Base-by-base conservation (phyloP, 345 rosid species). In the Pelargonium nanum region DNA sequence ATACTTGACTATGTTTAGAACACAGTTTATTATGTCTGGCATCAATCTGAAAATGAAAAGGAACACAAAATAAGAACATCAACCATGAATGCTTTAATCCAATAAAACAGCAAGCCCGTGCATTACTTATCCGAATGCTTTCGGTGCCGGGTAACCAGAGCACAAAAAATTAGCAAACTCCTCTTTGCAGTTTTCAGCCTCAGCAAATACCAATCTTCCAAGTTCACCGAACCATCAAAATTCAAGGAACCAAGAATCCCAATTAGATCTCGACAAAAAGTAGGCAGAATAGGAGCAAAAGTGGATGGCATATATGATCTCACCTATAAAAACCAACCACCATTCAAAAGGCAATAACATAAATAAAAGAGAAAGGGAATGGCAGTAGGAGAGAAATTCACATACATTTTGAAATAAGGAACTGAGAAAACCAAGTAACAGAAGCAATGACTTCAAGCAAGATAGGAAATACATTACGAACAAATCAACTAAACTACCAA, bases 241-340 rank as follows among this genome's bases (percentile, higher is more conserved):
- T 74, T 74, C 85, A 89, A 75, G 55, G 88, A 81, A 62, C 69
- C 80, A 74, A 89, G 65, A 78, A 86, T 78, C 66, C 74, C 61
- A 61, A 79, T 76, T 78, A 86, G 76, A 78, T 75, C 74, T 19
- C 48, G 74, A 72, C 81, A 81, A 66, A 89, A 54, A 34, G 84
- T 72, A 67, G 86, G 75, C 63, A 89, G 58, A 44, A 71, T 75
- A 57, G 91, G 84, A 65, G 78, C 76, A 64, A 89, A 61, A 65
- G 80, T 76, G 68, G 85, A 83, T 28, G 95, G 87, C 97, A 89
- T 81, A 62, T 86, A 84, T 16, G 95, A 86, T 67, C 79, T 85
- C 74, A 84, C 86, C 97, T 89, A 62, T 48, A 78, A 71, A n/a
- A 68, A 74, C 56, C 28, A 72, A 77, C n/a, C 58, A 55, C 1